Evolutionary conservation across 176 grass and related monocot genomes (phyloP), one percentile per base, ranked within the genome.

Genomic region (Luzula sylvatica): DNA sequence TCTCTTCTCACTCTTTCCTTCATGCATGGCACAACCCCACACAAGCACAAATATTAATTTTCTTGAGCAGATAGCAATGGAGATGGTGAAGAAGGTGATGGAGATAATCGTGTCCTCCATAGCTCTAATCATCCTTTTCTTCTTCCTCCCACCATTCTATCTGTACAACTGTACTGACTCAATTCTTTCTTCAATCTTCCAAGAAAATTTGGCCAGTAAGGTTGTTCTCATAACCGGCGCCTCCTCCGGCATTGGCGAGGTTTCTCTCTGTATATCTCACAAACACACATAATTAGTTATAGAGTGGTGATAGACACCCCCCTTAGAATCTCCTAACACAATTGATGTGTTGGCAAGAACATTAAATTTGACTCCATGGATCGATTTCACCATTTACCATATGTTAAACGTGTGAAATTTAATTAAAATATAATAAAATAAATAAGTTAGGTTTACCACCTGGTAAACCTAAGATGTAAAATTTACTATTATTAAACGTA

Each of bases 161-260:
- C 73, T 84, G 68, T 84, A 69, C 75, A 83, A 50, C 30, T 58
- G 67, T 11, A 76, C 57, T 59, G 57, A 65, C 55, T 84, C 72
- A 16, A 61, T 80, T 66, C 58, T 84, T 23, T 90, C 80, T 3
- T 84, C 64, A 53, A 80, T 84, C 68, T 80, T 80, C 68, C 68
- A 79, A 0, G 87, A 86, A 50, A 72, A 94, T 67, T 39, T 94
- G 66, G 8, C 57, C 8, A 39, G 74, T 42, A 94, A 94, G 77
- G 87, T 82, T 46, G 82, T 94, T 17, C 77, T 94, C 60, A 76
- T 94, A 69, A 94, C 87, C 22, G 87, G 87, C 35, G 74, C 87
- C 0, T 94, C 87, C 13, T 94, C 87, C 46, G 78, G 87, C 74
- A 77, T 94, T 68, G 82, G 87, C 47, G 82, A 86, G 82, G 87